Base-by-base conservation (phyloP, 208 protist genomes). In the Acanthamoeba culbertsoni region DNA sequence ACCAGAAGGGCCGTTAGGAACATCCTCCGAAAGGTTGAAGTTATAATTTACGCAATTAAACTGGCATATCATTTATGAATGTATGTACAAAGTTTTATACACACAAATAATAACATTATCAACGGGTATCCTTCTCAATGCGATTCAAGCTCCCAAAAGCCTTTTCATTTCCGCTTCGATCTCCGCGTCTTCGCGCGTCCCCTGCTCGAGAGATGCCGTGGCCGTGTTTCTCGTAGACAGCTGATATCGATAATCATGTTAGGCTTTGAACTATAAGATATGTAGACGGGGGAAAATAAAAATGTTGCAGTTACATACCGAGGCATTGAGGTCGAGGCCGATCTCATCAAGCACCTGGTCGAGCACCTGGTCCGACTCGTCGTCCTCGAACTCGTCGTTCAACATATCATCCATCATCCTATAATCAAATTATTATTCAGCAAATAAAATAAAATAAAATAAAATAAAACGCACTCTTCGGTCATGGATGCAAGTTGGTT, bases 361-460 rank as follows among this genome's bases (percentile, higher is more conserved):
- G 28, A 89, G 40, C 45, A 65, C 45, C 31, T 40, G 51, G 20
- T 89, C 79, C 0, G 79, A 89, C 51, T 89, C 79, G 35, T 89
- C 79, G 35, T 89, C 79, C 10, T 89, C 79, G 40, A 89, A 89
- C 48, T 89, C 79, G 33, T 65, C 79, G 35, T 57, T 51, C 33
- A 89, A 51, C 45, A 65, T 65, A 35, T 89, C 79, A n/a, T 89
- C 79, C 45, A 89, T 57, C 79, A 89, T 89, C 33, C 79, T 89
- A 31, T 20, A 1, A 2, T 28, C 6, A 23, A 28, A 6, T n/a
- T 0, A 71, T 2, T 35, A 88, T 26, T 59, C 68, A 79, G 23
- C 12, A 48, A 28, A 18, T 2, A 28, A 1, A 3, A 3, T 12
- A 73, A 3, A 42, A 35, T 33, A 48, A 1, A 1, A 8, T 23